Conservation (phyloP, 768 basidiomycete genomes). For the Hemileccinum impolitum region DNA sequence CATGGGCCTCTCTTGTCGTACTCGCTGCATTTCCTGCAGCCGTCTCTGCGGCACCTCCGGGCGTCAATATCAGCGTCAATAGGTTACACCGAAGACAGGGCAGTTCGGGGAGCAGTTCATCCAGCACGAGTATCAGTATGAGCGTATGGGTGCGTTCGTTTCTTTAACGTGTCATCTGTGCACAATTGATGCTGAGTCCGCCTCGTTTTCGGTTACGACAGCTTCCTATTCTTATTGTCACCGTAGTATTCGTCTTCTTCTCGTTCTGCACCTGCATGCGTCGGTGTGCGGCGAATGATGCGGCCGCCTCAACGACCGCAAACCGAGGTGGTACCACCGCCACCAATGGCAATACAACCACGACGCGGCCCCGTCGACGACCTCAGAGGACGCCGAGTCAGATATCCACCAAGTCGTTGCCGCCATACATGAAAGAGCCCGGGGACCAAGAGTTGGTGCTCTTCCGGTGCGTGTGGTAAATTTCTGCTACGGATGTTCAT, state of each 20-base stretch:
- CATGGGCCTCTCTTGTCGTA: not conserved
- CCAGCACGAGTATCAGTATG: constrained; percentile 10
- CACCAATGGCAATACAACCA: constrained; percentile 9
- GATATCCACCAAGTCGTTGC: constrained; percentile 73
- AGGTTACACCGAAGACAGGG: not conserved
- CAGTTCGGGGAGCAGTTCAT: not conserved
- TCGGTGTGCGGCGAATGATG: constrained; percentile 10
- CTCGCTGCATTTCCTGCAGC: not conserved
- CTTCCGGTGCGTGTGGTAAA: constrained; percentile 35
- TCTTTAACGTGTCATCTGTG: not conserved
- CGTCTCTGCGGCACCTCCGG: constrained; percentile 10
- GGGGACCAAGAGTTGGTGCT: constrained; percentile 82
- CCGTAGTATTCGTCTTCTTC: constrained; percentile 19
- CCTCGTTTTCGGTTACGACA: not conserved
- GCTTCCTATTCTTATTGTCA: constrained; percentile 28
- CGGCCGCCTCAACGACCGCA: not conserved
- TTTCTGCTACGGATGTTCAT: not conserved
- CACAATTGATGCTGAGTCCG: not conserved
- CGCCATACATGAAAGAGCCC: constrained; percentile 80
- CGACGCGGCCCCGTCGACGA: constrained; percentile 24
- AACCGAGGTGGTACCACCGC: not conserved
- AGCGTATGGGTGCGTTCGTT: constrained; percentile 26
- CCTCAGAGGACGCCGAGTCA: constrained; percentile 70
- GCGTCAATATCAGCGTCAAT: not conserved
- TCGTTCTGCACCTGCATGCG: constrained; percentile 22